Evolutionary conservation across 164 flowering plant genomes (phyloP), one percentile per base, ranked within the genome.

Genomic region (Paratinospora sagittata): DNA sequence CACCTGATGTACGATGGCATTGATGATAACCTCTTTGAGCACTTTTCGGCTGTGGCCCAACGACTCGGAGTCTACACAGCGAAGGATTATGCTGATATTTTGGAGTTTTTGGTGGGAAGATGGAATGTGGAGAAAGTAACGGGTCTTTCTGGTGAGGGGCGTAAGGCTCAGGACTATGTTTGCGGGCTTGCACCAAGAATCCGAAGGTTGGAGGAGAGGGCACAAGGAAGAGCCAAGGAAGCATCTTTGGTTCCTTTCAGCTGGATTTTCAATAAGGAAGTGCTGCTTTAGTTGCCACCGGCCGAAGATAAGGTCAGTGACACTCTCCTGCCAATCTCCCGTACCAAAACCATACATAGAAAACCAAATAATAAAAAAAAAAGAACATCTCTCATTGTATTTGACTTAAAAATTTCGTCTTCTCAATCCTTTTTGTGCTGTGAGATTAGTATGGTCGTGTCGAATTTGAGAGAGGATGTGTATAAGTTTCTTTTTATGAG

Each of bases 21-120:
- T 21, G 86, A 86, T 67, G 84, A 83, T 47, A 78, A 82, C 69
- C 85, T 86, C 17, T 84, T 84, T 68, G 86, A 83, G 72, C 77
- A 86, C 79, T 89, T 80, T 71, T 86, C 91, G 2, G 75, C 91
- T 4, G 90, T 87, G 27, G 90, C 94, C 0, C 90, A 89, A 77
- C 66, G 87, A 36, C 81, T 89, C 10, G 91, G 88, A 3, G 86
- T 89, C 63, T 89, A 86, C 70, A 84, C 86, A 0, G 86, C 83
- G 30, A 83, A 70, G 71, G 89, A 86, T 74, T 86, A 86, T 71
- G 87, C 90, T 0, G 94, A 88, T 68, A 89, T 89, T 47, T 67
- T 89, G 64, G 94, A 89, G 65, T 87, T 85, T 74, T 82, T 89
- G 75, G 90, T 89, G 21, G 84, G 82, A 0, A 77, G 88, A 65